Evolutionary conservation across 352 stramenopile genomes (phyloP), one percentile per base, ranked within the genome.

Genomic region (Globisporangium cystogenes): DNA sequence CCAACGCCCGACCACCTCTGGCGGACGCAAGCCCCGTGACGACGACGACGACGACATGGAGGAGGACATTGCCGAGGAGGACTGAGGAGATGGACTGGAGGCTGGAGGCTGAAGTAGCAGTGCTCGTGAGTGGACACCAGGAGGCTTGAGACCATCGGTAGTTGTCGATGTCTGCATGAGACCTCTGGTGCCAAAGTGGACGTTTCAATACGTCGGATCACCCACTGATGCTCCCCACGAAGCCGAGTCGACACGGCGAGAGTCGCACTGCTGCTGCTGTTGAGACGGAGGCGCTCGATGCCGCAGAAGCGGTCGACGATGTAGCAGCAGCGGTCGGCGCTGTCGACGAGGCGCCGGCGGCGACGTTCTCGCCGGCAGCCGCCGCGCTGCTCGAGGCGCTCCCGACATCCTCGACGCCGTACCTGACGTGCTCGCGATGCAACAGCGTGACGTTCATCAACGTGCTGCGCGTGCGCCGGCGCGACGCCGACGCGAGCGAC

Each of bases 361-460:
- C 35, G 46, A 47, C 27, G 23, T 39, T 58, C 4, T 58, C 59
- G 0, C 26, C 33, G 0, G 43, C 42, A 24, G 59, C 59, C 5
- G 37, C 46, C 16, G 46, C 54, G 0, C 39, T 62, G 15, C 48
- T 62, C 33, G 40, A 46, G 11, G 54, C 57, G 58, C 44, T 67
- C 46, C 50, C 51, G 16, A 55, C 61, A 15, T 48, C 70, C n/a
- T 72, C 71, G 62, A 91, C 80, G 18, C 77, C 81, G 23, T 91
- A 91, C 35, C 65, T 90, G 43, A 91, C 76, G 18, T 93, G 82
- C 50, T 77, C 77, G 42, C 70, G 75, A 35, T 93, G 80, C 71
- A 93, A 93, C 54, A 82, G 64, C 57, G 64, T 93, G 41, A 76
- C 74, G 7, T 90, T 93, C 62, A 71, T 93, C 57, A 76, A 90